A percentile compares a stretch with the other conserved stretches of the same genome.
phyloP scores from a whole-genome alignment of 2,329 filamentous ascomycete species.

The Passalora sequoiae region DNA sequence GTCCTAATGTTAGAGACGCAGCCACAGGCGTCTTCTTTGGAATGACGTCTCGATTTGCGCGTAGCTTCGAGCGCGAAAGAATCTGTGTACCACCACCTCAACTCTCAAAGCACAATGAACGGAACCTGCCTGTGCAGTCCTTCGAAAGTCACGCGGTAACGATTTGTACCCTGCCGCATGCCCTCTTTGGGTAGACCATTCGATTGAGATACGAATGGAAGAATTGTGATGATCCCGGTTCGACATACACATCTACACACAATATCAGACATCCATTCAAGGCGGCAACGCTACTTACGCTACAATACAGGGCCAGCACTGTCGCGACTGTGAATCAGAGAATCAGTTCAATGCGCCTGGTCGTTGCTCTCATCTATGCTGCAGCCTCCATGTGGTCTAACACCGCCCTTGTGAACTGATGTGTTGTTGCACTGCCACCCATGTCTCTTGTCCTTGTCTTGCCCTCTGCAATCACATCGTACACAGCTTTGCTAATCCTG shows the following conservation, averaged over 20 bases:
- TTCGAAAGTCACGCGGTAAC: no score
- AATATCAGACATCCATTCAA: conserved; percentile 11
- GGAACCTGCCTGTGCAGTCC: no score
- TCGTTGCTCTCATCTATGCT: conserved; percentile 7
- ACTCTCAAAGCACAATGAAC: no score
- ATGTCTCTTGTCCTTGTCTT: conserved; percentile 89
- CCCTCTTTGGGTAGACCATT: no score
- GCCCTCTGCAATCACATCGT: conserved; percentile 80
- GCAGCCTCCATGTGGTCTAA: conserved; percentile 81
- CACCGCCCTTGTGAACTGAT: conserved; percentile 92
- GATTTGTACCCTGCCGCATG: no score
- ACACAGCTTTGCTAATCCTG: conserved; percentile 86
- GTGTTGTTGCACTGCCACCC: conserved; percentile 82
- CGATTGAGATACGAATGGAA: neutral
- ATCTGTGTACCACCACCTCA: no score
- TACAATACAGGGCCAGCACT: conserved; percentile 6
- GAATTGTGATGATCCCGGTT: neutral
- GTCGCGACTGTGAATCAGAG: no score
- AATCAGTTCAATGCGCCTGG: conserved; percentile 3
- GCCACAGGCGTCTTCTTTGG: no score
- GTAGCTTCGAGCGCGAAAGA: no score
- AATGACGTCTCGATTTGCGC: no score
- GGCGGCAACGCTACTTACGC: conserved; percentile 9
- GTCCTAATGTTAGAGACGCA: no score
- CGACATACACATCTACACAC: conserved; percentile 11